phyloP scores from a whole-genome alignment of 2,329 filamentous ascomycete genomes.

The Penicillium sp. region DNA sequence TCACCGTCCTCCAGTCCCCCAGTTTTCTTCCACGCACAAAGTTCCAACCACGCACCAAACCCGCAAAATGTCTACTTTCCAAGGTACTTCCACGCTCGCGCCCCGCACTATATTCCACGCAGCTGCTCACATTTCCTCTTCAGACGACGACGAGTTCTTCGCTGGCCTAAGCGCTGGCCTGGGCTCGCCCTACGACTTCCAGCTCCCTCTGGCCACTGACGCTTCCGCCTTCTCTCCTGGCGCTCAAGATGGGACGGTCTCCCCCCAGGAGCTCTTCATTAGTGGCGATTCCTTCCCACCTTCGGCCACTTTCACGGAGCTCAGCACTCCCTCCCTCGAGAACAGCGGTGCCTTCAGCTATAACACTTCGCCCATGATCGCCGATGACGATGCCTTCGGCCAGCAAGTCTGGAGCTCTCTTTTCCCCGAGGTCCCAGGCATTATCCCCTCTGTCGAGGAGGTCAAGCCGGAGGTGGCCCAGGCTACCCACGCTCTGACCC shows the following conservation, averaged over 20 bases:
- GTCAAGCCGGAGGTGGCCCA: slow-evolving; percentile 20
- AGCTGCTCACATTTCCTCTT: slow-evolving; percentile 17
- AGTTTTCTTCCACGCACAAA: slow-evolving; percentile 36
- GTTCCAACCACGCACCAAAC: slow-evolving; percentile 31
- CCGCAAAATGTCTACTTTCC: slow-evolving; percentile 45
- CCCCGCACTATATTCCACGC: slow-evolving; percentile 18
- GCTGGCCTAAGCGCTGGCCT: slow-evolving; percentile 22
- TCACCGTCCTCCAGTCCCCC: slow-evolving; percentile 44
- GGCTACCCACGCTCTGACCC: slow-evolving; percentile 44
- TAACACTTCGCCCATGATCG: slow-evolving; percentile 78
- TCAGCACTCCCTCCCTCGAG: slow-evolving; percentile 80
- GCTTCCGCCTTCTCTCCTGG: slow-evolving; percentile 29
- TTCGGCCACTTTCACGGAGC: slow-evolving; percentile 76
- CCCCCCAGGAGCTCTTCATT: slow-evolving; percentile 77
- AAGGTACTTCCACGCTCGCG: slow-evolving; percentile 32
- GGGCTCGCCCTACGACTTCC: slow-evolving; percentile 21
- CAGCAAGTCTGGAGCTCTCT: slow-evolving; percentile 71
- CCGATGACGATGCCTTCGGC: slow-evolving; percentile 57
- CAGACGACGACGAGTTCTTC: slow-evolving; percentile 32
- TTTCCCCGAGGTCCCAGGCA: slow-evolving; percentile 36
- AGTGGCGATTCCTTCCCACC: slow-evolving; percentile 73
- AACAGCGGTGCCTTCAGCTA: slow-evolving; percentile 72
- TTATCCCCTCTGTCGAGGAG: slow-evolving; percentile 25
- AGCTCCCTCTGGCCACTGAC: slow-evolving; percentile 19
- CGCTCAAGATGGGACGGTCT: slow-evolving; percentile 65